Conservation (phyloP, 805 yeast species). For the Maudiozyma saulgeensis region DNA sequence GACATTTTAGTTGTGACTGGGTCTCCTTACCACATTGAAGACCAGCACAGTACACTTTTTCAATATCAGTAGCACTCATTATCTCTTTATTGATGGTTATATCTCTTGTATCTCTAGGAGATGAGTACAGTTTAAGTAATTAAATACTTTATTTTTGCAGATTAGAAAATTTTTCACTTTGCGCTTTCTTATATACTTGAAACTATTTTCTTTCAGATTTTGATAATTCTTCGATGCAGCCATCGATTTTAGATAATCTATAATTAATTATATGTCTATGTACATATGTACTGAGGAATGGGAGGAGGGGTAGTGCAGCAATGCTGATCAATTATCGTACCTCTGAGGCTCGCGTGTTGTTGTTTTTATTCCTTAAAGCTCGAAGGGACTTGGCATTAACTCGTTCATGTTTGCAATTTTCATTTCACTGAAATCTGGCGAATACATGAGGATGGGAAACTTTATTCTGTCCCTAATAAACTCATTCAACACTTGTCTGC, state of each 20-base stretch:
- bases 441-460: slow-evolving; percentile 61
- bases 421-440: background rate
- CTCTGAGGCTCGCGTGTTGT: no score
- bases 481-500: slow-evolving; percentile 84
- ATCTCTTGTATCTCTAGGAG: no score
- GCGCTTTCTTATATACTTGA: no score
- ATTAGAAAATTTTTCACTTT: background rate
- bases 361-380: background rate
- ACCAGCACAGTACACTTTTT: slow-evolving; percentile 49
- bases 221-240: no score
- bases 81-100: background rate
- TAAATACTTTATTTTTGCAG: background rate
- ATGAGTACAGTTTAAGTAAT: background rate
- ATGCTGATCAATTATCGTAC: no score
- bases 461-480: slow-evolving; percentile 38
- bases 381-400: background rate
- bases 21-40: slow-evolving; percentile 82
- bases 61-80: slow-evolving; percentile 1
- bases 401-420: background rate
- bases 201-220: no score
- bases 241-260: no score
- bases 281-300: no score
- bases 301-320: no score
- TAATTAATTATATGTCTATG: no score
- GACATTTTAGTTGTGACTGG: slow-evolving; percentile 71